Percentiles rank a stretch among this genome's conserved stretches.
phyloP scores from a whole-genome alignment of 176 grass and related monocot genomes.

The Bolboschoenus planiculmis region DNA sequence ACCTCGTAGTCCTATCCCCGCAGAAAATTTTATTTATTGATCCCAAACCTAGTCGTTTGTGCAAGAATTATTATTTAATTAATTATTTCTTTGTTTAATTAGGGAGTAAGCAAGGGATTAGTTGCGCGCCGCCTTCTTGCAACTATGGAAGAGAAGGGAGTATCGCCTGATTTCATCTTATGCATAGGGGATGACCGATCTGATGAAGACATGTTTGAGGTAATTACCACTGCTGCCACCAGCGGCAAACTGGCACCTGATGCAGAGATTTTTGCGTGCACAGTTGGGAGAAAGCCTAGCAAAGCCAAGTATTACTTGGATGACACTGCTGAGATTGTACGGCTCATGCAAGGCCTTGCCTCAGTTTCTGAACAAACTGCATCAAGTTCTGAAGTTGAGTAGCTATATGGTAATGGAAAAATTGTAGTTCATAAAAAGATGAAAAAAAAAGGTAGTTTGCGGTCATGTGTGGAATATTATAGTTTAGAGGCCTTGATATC shows the following conservation, averaged over 20 bases:
- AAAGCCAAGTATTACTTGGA: slow-evolving; percentile 95
- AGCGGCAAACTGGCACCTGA: slow-evolving; percentile 31
- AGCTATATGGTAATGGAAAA: not conserved
- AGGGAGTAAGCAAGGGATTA: slow-evolving; percentile 86
- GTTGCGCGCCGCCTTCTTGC: slow-evolving; percentile 56
- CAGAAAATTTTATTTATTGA: not conserved
- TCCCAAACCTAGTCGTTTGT: not conserved
- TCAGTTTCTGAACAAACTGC: slow-evolving; percentile 49
- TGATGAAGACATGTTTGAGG: slow-evolving; percentile 94
- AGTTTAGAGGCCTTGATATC: not conserved
- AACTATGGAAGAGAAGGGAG: slow-evolving; percentile 40
- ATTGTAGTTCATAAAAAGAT: not conserved
- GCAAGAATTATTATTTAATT: not conserved
- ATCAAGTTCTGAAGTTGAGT: slow-evolving; percentile 21
- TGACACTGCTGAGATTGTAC: slow-evolving; percentile 66
- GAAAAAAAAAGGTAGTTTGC: not conserved
- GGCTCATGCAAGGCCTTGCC: slow-evolving; percentile 83
- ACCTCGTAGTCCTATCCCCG: not conserved
- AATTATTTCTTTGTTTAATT: not conserved
- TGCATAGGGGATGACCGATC: slow-evolving; percentile 90
- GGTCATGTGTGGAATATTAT: not conserved
- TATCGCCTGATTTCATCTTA: slow-evolving; percentile 56
- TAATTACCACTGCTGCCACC: slow-evolving; percentile 37
- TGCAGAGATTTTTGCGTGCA: slow-evolving; percentile 85
- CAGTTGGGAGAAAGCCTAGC: slow-evolving; percentile 76